Percentiles rank a stretch among this genome's conserved stretches.
Conservation (phyloP, 2,329 filamentous ascomycete species). For the Epichloe typhina region DNA sequence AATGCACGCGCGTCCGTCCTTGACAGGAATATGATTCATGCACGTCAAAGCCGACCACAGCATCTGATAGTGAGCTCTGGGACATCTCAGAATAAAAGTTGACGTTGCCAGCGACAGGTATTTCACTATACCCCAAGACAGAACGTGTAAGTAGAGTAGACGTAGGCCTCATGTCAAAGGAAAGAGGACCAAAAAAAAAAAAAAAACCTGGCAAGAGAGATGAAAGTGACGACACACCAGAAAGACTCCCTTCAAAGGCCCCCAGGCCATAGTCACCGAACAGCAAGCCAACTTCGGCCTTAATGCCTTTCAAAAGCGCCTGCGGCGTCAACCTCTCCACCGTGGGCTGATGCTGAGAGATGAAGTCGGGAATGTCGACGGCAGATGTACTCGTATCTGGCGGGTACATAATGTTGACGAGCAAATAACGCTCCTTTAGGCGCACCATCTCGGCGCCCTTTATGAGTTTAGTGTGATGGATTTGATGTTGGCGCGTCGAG, state of each 20-base stretch:
- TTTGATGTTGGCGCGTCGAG: not conserved
- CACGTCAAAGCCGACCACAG: slow-evolving; percentile 84
- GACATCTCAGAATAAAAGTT: slow-evolving; percentile 79
- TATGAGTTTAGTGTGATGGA: not conserved
- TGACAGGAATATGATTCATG: slow-evolving; percentile 54
- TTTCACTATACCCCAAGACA: slow-evolving; percentile 48
- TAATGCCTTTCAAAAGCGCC: slow-evolving; percentile 54
- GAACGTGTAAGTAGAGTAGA: not conserved
- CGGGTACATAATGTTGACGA: slow-evolving; percentile 89
- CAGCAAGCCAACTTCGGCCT: slow-evolving; percentile 54
- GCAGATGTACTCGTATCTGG: slow-evolving; percentile 29
- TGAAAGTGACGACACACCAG: slow-evolving; percentile 34
- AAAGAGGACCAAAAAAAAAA: not conserved
- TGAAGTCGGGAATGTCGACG: slow-evolving; percentile 38
- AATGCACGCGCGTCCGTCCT: slow-evolving; percentile 52
- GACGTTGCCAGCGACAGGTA: slow-evolving; percentile 88
- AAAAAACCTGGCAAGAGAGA: not conserved
- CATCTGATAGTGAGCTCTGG: slow-evolving; percentile 69
- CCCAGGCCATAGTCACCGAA: slow-evolving; percentile 87
- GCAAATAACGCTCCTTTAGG: slow-evolving; percentile 87
- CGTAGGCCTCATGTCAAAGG: slow-evolving; percentile 1
- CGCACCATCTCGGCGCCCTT: slow-evolving; percentile 59
- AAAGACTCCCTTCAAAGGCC: slow-evolving; percentile 53
- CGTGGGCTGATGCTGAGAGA: slow-evolving; percentile 70
- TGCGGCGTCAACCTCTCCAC: slow-evolving; percentile 55